Evolutionary conservation across 176 grass and related monocot species (phyloP).

Genomic region (Aegilops longissima): DNA sequence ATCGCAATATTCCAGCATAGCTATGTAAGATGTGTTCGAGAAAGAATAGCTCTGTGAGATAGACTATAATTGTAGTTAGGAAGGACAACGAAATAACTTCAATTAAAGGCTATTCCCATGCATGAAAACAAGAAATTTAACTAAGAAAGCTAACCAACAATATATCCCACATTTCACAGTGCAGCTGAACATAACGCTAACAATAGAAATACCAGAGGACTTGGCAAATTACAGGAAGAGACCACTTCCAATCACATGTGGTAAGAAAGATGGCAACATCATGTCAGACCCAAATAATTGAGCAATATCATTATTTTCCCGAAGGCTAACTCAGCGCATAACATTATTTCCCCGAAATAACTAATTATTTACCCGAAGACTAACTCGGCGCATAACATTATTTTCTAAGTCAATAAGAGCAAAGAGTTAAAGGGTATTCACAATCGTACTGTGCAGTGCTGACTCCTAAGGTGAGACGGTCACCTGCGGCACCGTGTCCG

Average conservation of each 20-base stretch:
- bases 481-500: background rate
- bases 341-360: background rate
- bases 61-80: background rate
- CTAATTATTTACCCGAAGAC: background rate
- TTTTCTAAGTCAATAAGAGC: constrained; percentile 4
- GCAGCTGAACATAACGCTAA: background rate
- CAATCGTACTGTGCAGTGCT: background rate
- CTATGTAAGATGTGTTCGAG: background rate
- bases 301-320: background rate
- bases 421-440: constrained; percentile 15
- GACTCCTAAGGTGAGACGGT: background rate
- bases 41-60: background rate
- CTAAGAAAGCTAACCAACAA: background rate
- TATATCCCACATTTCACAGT: background rate
- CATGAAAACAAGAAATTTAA: background rate
- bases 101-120: background rate
- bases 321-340: background rate
- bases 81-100: background rate
- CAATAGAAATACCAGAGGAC: background rate
- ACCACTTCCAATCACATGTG: background rate
- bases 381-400: background rate
- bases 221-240: background rate
- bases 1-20: background rate
- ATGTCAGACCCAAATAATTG: background rate
- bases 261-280: constrained; percentile 8